phyloP scores from a whole-genome alignment of 768 basidiomycete genomes.

The Cystoderma amianthinum region DNA sequence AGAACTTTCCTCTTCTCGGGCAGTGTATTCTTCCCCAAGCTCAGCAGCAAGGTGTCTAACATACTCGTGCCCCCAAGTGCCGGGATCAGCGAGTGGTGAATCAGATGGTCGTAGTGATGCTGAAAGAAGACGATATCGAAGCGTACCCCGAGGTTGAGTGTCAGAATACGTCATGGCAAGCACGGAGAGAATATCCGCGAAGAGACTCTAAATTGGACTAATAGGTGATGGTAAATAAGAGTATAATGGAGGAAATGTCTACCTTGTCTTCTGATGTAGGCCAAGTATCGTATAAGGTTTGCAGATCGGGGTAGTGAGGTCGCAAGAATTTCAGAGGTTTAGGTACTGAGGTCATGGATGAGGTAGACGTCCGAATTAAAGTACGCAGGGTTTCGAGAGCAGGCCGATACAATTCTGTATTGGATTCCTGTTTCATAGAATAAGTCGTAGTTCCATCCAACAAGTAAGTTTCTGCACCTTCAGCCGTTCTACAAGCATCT shows the following conservation, averaged over 20 bases:
- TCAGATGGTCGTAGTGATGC: constrained; percentile 58
- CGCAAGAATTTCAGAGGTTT: constrained; percentile 98
- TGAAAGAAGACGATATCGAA: constrained; percentile 85
- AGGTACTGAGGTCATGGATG: constrained; percentile 98
- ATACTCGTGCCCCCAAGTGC: constrained; percentile 99
- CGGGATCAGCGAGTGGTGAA: constrained; percentile 76
- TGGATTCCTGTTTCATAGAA: constrained; percentile 61
- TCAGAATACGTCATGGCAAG: constrained; percentile 99
- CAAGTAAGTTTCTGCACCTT: constrained; percentile 48
- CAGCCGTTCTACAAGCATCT: constrained; percentile 93
- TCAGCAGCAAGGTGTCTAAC: constrained; percentile 95
- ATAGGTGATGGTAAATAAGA: constrained; percentile 1
- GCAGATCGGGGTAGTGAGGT: constrained; percentile 85
- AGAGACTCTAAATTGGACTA: constrained; percentile 57
- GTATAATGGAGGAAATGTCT: not conserved
- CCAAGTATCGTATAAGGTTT: constrained; percentile 81
- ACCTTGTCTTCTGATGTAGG: constrained; percentile 74
- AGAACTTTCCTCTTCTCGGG: constrained; percentile 45
- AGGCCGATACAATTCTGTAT: constrained; percentile 77
- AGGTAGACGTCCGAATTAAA: constrained; percentile 92
- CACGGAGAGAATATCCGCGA: constrained; percentile 95
- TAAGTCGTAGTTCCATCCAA: constrained; percentile 8
- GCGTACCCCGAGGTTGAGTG: constrained; percentile 92
- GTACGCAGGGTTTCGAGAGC: constrained; percentile 92
- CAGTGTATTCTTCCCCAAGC: constrained; percentile 85